Evolutionary conservation across 257 asterid genomes (phyloP), one percentile per base, ranked within the genome.

Genomic region (Penstemon barbatus): DNA sequence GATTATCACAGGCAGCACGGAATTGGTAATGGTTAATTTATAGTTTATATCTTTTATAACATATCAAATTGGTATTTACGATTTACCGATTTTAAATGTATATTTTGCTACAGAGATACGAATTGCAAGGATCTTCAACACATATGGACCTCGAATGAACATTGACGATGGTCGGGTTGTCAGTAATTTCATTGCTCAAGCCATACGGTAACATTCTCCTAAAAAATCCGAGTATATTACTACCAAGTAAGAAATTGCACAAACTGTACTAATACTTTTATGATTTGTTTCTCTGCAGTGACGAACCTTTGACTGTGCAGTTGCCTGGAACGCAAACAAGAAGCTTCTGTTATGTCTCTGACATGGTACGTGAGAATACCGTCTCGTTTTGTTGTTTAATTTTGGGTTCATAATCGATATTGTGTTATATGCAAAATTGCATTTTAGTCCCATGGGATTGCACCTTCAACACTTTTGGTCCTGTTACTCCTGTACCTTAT

Each of bases 1-100:
- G 98, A 89, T 80, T 92, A 92, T 75, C 98, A 92, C 56, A 85
- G 98, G 80, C 98, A 92, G 70, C 98, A 92, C 42, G 98, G 98
- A 70, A 83, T 92, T n/a, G 98, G 98, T 92, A 80, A 66, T 42
- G 43, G 4, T 4, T 8, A 8, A 0, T 56, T 40, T 65, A 3
- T 61, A 25, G 3, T n/a, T 57, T 36, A n/a, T 66, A 39, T 25
- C 42, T 57, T 33, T 71, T 19, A 18, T 37, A 41, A 41, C 38
- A 50, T 8, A 25, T 2, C 33, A 11, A 61, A 7, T 48, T 40
- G 33, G 42, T 9, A 62, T 13, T 38, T 13, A 46, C 46, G 53
- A 53, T 3, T 57, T 68, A 50, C 67, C 54, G 36, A 41, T 46
- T 72, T 48, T 61, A 51, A 70, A 40, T 36, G 33, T 55, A 38